A percentile compares a stretch with the other conserved stretches of the same genome.
Conservation (phyloP, 305 asterid species). For the Lippia alba region DNA sequence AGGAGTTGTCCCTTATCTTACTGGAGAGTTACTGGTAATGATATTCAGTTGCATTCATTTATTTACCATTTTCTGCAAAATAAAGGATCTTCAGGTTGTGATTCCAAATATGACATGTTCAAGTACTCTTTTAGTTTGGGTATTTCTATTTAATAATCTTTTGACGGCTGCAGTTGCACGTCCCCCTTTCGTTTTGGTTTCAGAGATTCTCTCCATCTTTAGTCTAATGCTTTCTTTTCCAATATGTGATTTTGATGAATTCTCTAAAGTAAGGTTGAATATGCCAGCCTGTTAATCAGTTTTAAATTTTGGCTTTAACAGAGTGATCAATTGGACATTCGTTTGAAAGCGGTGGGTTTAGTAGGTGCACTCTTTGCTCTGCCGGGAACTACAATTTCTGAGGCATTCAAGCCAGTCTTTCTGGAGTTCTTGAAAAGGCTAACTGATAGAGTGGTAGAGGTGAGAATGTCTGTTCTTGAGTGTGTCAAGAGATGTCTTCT, state of each 20-base stretch:
- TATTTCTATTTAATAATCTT: slow-evolving; percentile 24
- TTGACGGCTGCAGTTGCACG: slow-evolving; percentile 18
- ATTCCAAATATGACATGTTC: slow-evolving; percentile 20
- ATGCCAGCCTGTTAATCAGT: slow-evolving; percentile 31
- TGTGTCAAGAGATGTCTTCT: slow-evolving; percentile 75
- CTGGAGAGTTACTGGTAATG: slow-evolving; percentile 95
- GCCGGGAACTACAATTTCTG: slow-evolving; percentile 72
- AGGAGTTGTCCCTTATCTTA: slow-evolving; percentile 91
- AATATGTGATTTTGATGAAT: slow-evolving; percentile 20
- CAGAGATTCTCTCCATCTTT: slow-evolving; percentile 25
- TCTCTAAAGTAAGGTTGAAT: slow-evolving; percentile 11
- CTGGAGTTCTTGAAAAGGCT: slow-evolving; percentile 86
- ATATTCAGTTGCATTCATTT: slow-evolving; percentile 35
- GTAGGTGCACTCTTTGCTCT: slow-evolving; percentile 89
- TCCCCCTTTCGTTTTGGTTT: slow-evolving; percentile 27
- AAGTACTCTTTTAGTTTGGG: slow-evolving; percentile 23
- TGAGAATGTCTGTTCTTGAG: slow-evolving; percentile 89
- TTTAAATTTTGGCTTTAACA: slow-evolving; percentile 49
- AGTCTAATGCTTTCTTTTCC: slow-evolving; percentile 15
- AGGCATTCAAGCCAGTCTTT: slow-evolving; percentile 79
- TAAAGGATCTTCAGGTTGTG: slow-evolving; percentile 11
- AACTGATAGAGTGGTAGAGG: slow-evolving; percentile 85
- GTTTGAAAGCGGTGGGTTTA: slow-evolving; percentile 85
- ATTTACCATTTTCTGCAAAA: slow-evolving; percentile 8
- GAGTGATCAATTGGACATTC: slow-evolving; percentile 86